A percentile compares a stretch with the other conserved stretches of the same genome.
These are phyloP conservation scores for Gynochthodes officinalis DNA, from an alignment of 257 asterid species.

Conservation along the genomic window DNA sequence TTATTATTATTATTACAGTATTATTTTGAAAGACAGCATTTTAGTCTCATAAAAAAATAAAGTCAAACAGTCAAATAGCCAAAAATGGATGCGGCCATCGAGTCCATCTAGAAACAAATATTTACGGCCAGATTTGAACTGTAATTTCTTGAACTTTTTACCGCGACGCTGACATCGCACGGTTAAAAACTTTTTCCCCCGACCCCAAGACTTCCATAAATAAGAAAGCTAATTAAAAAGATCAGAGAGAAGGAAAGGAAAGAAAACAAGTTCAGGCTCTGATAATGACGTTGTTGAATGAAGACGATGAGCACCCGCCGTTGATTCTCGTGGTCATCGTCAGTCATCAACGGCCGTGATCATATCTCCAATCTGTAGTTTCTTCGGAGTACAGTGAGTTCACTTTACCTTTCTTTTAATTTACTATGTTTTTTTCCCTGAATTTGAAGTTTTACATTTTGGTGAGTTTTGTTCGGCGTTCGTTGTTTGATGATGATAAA, in stretches of 20 bases:
- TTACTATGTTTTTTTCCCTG: not conserved
- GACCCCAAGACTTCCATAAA: not conserved
- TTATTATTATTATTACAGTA: no score
- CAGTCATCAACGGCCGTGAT: not conserved
- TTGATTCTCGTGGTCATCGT: conserved; percentile 1
- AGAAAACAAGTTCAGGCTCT: not conserved
- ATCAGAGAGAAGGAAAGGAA: not conserved
- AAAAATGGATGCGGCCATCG: no score
- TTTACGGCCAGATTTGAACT: not conserved
- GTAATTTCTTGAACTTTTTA: not conserved
- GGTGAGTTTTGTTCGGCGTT: not conserved
- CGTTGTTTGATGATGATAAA: not conserved
- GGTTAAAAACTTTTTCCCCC: not conserved
- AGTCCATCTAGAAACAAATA: not conserved
- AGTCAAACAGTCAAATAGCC: no score
- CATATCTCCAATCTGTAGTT: not conserved
- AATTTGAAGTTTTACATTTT: not conserved
- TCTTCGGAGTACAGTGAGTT: not conserved
- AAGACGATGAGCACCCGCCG: conserved; percentile 7
- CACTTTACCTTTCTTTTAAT: not conserved
- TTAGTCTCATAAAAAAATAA: no score
- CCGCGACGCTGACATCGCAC: not conserved
- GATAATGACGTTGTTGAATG: conserved; percentile 9
- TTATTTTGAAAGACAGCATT: no score
- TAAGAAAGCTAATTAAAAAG: not conserved